These are phyloP conservation scores for Eutrema yunnanense DNA, from an alignment of 345 rosid genomes.

Conservation along the genomic window DNA sequence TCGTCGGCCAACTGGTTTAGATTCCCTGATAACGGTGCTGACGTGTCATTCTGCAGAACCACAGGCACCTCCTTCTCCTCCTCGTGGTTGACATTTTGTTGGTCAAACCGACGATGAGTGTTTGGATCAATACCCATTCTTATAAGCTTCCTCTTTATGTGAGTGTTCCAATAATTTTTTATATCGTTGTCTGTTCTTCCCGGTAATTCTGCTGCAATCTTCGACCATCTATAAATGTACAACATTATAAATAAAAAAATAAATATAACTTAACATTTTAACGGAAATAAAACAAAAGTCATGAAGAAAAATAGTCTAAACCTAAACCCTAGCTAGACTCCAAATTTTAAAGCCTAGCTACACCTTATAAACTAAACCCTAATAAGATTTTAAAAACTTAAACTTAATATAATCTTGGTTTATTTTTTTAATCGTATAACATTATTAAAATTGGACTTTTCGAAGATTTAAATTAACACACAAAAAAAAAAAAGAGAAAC, in stretches of 20 bases:
- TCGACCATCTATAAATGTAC: constrained; percentile 55
- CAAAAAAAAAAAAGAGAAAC: background rate
- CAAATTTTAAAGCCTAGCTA: too few relatives aligned
- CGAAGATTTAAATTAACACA: background rate
- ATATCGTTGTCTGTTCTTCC: constrained; percentile 92
- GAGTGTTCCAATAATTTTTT: constrained; percentile 82
- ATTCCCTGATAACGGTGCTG: background rate
- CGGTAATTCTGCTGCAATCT: constrained; percentile 66
- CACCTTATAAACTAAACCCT: too few relatives aligned
- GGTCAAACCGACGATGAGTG: constrained; percentile 37
- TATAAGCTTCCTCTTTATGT: constrained; percentile 69
- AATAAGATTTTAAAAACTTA: too few relatives aligned
- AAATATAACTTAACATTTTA: too few relatives aligned
- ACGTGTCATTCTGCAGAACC: background rate
- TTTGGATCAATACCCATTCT: constrained; percentile 77
- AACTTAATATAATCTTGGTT: too few relatives aligned
- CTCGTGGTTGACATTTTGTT: constrained; percentile 9
- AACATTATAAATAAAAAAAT: background rate
- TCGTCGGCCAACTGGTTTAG: constrained; percentile 17
- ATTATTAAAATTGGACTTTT: too few relatives aligned
- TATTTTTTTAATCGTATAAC: background rate
- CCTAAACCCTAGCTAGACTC: too few relatives aligned
- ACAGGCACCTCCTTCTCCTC: background rate
- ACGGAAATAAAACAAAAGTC: background rate
- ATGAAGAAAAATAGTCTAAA: too few relatives aligned